Percentiles rank a stretch among this genome's conserved stretches.
Conservation (phyloP, 2,329 filamentous ascomycete species). For the Penicillium sp. region DNA sequence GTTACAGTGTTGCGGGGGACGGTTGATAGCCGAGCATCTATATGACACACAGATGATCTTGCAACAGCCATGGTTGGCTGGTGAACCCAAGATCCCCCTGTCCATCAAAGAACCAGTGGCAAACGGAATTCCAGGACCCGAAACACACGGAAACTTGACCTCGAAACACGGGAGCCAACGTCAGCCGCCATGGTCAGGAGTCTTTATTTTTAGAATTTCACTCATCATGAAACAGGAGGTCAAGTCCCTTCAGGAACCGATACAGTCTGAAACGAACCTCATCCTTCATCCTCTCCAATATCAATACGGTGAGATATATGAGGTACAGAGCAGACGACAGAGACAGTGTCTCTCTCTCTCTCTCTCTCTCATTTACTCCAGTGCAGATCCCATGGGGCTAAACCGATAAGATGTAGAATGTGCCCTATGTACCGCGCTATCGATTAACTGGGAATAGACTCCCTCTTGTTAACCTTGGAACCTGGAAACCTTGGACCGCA, state of each 20-base stretch:
- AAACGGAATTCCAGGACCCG: neutral
- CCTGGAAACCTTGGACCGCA: neutral
- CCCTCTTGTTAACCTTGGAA: neutral
- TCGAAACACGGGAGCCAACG: conserved; percentile 14
- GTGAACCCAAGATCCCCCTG: neutral
- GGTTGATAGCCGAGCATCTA: neutral
- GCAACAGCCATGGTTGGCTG: neutral
- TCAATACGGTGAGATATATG: neutral
- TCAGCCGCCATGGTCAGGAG: conserved; percentile 4
- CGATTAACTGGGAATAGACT: conserved; percentile 1
- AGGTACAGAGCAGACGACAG: neutral
- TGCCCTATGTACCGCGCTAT: neutral
- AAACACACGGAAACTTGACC: neutral
- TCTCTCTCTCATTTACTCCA: neutral
- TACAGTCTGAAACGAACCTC: neutral
- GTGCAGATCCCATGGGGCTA: neutral
- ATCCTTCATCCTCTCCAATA: neutral
- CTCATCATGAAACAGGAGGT: neutral
- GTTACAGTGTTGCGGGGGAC: neutral
- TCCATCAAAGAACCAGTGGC: neutral
- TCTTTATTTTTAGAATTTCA: conserved; percentile 1
- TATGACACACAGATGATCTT: neutral
- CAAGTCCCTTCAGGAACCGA: neutral
- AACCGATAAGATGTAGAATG: neutral
- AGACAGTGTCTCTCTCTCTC: neutral